Percentiles rank a stretch among this genome's conserved stretches.
Evolutionary conservation across 495 filamentous ascomycete genomes (phyloP).

Genomic region (Aspergillus hancockii): DNA sequence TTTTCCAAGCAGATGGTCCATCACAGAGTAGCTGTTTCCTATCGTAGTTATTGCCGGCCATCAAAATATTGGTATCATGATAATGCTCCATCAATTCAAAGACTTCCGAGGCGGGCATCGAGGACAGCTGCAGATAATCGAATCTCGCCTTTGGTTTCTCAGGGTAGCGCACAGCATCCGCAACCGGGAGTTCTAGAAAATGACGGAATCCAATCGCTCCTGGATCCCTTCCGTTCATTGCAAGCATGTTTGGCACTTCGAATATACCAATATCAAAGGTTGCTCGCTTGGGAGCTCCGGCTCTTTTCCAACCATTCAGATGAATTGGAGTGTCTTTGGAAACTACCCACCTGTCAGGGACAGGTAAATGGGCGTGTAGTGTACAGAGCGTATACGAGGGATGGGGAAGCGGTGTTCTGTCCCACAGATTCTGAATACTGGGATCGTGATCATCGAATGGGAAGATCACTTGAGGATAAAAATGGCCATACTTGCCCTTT

Average conservation of each 20-base stretch:
- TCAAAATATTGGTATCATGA: constrained; percentile 34
- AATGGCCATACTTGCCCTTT: constrained; percentile 51
- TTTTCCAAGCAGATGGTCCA: constrained; percentile 41
- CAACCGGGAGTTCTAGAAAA: constrained; percentile 66
- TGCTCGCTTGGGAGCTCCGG: constrained; percentile 40
- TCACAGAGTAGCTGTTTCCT: constrained; percentile 36
- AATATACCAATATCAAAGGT: constrained; percentile 59
- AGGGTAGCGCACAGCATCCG: constrained; percentile 57
- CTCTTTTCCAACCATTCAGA: constrained; percentile 27
- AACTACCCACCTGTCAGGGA: constrained; percentile 40
- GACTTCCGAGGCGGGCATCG: constrained; percentile 31
- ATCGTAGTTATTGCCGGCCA: constrained; percentile 37
- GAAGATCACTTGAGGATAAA: constrained; percentile 66
- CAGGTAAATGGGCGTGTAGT: constrained; percentile 45
- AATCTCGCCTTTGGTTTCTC: constrained; percentile 29
- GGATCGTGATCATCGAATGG: constrained; percentile 66
- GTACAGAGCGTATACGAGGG: constrained; percentile 50
- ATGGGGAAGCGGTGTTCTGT: constrained; percentile 51
- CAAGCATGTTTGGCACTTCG: constrained; percentile 74
- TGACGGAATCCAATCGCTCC: constrained; percentile 76
- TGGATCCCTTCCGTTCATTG: constrained; percentile 66
- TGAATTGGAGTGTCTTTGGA: constrained; percentile 32
- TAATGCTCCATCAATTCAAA: constrained; percentile 43
- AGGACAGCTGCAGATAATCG: constrained; percentile 34
- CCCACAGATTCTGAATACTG: constrained; percentile 61